These are phyloP conservation scores for Septoria linicola DNA, from an alignment of 2,329 filamentous ascomycete genomes.

Conservation along the genomic window DNA sequence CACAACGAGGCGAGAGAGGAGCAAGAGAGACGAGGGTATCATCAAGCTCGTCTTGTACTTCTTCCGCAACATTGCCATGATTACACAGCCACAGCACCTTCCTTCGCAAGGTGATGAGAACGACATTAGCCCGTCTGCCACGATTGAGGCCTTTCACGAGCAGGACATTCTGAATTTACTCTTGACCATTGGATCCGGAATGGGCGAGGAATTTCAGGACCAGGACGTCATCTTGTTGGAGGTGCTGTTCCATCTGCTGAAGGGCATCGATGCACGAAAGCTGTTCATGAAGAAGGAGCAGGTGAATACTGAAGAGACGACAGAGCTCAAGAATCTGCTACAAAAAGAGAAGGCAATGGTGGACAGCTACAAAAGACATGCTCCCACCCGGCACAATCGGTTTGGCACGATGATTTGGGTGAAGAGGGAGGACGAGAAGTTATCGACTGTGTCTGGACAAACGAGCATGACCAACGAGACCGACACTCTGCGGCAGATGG, in stretches of 20 bases:
- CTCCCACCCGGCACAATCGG: conserved; percentile 83
- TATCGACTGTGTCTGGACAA: conserved; percentile 85
- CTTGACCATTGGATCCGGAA: conserved; percentile 84
- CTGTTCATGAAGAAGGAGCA: conserved; percentile 81
- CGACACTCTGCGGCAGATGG: conserved; percentile 80
- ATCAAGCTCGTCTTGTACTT: conserved; percentile 89
- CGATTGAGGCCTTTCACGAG: conserved; percentile 82
- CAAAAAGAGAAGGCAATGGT: conserved; percentile 82
- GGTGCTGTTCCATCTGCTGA: conserved; percentile 86
- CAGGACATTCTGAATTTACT: conserved; percentile 88
- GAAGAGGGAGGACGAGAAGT: conserved; percentile 78
- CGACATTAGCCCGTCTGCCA: conserved; percentile 81
- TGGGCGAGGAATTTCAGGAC: conserved; percentile 86
- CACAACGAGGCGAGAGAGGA: conserved; percentile 70
- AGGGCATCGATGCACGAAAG: conserved; percentile 79
- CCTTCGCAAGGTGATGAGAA: conserved; percentile 84
- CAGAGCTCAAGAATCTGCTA: conserved; percentile 73
- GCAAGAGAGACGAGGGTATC: conserved; percentile 80
- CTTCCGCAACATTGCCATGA: conserved; percentile 83
- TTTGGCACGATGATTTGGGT: conserved; percentile 99
- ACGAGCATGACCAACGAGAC: conserved; percentile 73
- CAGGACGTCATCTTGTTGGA: conserved; percentile 91
- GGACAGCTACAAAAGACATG: conserved; percentile 71
- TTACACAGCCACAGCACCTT: conserved; percentile 69
- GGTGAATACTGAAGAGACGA: conserved; percentile 64